Percentiles rank a stretch among this genome's conserved stretches.
Evolutionary conservation across 2,329 filamentous ascomycete genomes (phyloP).

Genomic region (Stemphylium vesicarium): DNA sequence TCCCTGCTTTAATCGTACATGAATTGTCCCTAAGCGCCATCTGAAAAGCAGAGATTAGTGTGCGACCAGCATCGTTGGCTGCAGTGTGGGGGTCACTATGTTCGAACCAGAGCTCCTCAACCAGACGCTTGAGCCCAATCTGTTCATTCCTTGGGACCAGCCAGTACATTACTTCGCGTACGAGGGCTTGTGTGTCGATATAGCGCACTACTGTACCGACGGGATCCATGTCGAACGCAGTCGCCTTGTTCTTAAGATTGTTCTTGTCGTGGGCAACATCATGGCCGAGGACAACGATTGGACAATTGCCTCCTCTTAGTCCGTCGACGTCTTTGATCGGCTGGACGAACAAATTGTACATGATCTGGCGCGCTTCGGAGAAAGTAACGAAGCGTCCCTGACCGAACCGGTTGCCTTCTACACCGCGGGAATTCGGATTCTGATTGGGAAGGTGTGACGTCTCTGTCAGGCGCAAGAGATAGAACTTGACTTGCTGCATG

Average conservation of each 20-base stretch:
- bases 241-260: conserved; percentile 21
- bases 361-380: conserved; percentile 10
- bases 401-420: conserved; percentile 31
- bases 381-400: conserved; percentile 26
- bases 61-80: conserved; percentile 29
- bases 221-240: conserved; percentile 19
- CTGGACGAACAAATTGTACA: conserved; percentile 21
- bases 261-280: conserved; percentile 26
- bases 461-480: conserved; percentile 28
- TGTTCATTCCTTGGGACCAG: conserved; percentile 2
- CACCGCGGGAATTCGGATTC: conserved; percentile 11
- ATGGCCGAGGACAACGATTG: conserved; percentile 33
- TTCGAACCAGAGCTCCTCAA: conserved; percentile 14
- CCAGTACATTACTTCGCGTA: conserved; percentile 8
- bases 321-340: conserved; percentile 9
- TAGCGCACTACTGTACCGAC: conserved; percentile 20
- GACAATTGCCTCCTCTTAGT: conserved; percentile 19
- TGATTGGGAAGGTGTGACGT: conserved; percentile 24
- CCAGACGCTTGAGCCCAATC: conserved; percentile 19
- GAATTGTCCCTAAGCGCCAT: conserved; percentile 11
- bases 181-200: conserved; percentile 35
- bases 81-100: conserved; percentile 31
- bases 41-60: conserved; percentile 31
- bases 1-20: background rate
- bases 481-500: conserved; percentile 25